Evolutionary conservation across 495 filamentous ascomycete genomes (phyloP), one percentile per base, ranked within the genome.

Genomic region (Trichoderma asperelloides): DNA sequence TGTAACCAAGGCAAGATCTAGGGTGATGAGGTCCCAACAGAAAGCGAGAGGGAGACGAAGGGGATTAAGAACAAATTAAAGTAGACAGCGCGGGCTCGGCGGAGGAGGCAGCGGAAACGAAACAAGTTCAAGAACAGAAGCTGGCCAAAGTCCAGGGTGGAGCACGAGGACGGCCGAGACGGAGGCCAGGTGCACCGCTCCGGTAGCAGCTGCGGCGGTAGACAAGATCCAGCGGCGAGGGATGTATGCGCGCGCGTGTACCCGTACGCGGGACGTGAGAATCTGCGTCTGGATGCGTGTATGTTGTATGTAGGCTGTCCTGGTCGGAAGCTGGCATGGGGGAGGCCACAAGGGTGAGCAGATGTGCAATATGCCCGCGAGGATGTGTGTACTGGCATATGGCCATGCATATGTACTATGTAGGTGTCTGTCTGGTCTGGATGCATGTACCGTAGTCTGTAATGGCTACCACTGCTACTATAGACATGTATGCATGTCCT

Each of bases 341-440:
- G 55, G 43, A 15, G 43, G 55, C 55, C 27, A 60, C 55, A 60
- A 68, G 68, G 68, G 68, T 72, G 66, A 64, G 70, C 67, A 68
- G 70, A 70, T 68, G 70, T 69, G 71, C 69, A 64, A 70, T 66
- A 65, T 67, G 67, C 70, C 74, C 72, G 74, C 13, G 55, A 21
- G 28, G 15, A 25, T 60, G 55, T 60, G 21, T 4, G 9, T 4
- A 51, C 18, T 21, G 21, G 47, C n/a, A 60, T 60, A 12, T 60
- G 55, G 27, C 16, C 55, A 79, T 82, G 83, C 82, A 85, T 76
- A 85, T 76, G 25, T 60, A 60, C 49, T 57, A 37, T 37, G 43
- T 47, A 47, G n/a, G 43, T 47, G 43, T 16, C 43, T 47, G 43
- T 82, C 75, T 80, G 81, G 55, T 60, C 55, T 28, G 55, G 55